Conservation (phyloP, 352 stramenopile genomes). For the Paralagenidium karlingii region DNA sequence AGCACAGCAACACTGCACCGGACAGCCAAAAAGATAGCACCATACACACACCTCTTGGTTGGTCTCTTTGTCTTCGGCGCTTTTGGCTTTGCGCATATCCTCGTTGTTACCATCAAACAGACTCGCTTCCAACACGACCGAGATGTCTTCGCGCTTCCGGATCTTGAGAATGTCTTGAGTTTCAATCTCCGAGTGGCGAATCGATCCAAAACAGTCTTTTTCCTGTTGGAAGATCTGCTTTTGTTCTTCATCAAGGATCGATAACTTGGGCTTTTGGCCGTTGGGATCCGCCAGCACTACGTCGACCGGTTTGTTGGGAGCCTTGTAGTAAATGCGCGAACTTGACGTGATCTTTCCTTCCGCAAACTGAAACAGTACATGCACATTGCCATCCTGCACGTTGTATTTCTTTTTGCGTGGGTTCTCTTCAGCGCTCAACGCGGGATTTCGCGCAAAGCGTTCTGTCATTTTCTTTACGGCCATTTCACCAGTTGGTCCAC, state of each 20-base stretch:
- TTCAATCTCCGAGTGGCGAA: constrained; percentile 81
- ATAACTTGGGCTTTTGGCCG: constrained; percentile 48
- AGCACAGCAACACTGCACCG: background rate
- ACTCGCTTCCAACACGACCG: constrained; percentile 42
- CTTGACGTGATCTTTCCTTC: constrained; percentile 86
- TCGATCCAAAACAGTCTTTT: constrained; percentile 85
- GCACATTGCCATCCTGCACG: constrained; percentile 81
- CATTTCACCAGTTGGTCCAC: constrained; percentile 54
- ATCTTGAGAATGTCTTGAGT: constrained; percentile 86
- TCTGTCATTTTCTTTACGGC: constrained; percentile 90
- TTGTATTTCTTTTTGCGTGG: constrained; percentile 86
- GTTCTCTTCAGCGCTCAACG: constrained; percentile 51
- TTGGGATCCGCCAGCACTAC: constrained; percentile 61
- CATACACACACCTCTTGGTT: constrained; percentile 39
- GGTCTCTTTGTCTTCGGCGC: constrained; percentile 50
- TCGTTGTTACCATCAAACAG: constrained; percentile 74
- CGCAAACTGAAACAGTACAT: constrained; percentile 85
- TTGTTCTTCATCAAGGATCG: constrained; percentile 61
- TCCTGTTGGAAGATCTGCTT: constrained; percentile 39
- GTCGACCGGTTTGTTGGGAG: constrained; percentile 45
- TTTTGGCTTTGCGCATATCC: constrained; percentile 40
- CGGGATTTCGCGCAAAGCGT: constrained; percentile 70
- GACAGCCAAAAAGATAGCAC: background rate
- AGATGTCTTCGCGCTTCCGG: constrained; percentile 79
- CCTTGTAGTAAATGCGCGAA: constrained; percentile 70